A percentile compares a stretch with the other conserved stretches of the same genome.
Evolutionary conservation across 257 asterid species (phyloP).

Genomic region (Solanum rostratum): DNA sequence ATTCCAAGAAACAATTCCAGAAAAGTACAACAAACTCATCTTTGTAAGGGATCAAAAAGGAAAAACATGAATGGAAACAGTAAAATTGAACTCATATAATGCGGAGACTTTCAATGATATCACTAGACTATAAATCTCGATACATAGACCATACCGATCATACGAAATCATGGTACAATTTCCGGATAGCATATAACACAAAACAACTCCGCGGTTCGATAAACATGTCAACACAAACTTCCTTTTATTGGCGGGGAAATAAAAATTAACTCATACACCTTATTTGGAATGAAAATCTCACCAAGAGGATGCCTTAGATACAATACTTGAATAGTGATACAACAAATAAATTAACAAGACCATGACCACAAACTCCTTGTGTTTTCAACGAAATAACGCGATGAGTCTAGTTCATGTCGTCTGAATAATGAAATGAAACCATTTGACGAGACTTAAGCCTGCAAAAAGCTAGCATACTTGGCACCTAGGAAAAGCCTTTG

Average conservation of each 20-base stretch:
- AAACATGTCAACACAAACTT: neutral
- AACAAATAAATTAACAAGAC: neutral
- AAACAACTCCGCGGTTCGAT: neutral
- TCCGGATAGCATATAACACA: neutral
- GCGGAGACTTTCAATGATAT: neutral
- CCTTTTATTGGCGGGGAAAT: neutral
- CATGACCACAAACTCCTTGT: neutral
- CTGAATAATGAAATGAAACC: neutral
- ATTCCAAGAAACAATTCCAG: neutral
- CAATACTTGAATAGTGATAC: neutral
- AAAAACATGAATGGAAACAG: neutral
- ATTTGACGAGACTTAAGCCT: slow-evolving; percentile 18
- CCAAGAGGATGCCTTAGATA: neutral
- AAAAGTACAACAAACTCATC: neutral
- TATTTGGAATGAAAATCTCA: slow-evolving; percentile 1
- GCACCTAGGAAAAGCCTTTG: slow-evolving; percentile 95
- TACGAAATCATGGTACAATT: neutral
- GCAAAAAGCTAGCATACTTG: slow-evolving; percentile 94
- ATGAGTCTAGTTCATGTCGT: neutral
- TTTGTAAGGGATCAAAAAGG: neutral
- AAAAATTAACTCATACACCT: neutral
- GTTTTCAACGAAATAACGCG: neutral
- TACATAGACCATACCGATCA: neutral
- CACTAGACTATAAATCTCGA: neutral
- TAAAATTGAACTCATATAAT: neutral